Conservation (phyloP, 2,329 filamentous ascomycete genomes). For the Plectosphaerella cucumerina region DNA sequence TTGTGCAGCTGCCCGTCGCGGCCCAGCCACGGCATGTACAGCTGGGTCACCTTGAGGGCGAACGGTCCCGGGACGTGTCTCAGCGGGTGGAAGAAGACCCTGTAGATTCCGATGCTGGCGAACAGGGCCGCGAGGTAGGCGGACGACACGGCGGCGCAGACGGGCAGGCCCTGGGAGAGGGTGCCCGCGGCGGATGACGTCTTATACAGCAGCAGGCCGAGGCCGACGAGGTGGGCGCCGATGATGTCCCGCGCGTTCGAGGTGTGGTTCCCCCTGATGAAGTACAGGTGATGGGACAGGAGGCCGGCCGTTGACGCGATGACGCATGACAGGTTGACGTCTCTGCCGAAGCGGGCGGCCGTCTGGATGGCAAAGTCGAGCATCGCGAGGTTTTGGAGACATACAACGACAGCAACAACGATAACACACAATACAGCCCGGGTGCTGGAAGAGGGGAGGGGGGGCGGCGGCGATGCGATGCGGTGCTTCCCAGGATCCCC, state of each 20-base stretch:
- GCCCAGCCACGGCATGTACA: constrained; percentile 7
- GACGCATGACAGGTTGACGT: neutral
- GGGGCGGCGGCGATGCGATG: neutral
- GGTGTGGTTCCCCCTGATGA: constrained; percentile 3
- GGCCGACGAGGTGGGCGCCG: neutral
- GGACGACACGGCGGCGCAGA: constrained; percentile 1
- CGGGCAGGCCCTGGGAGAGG: neutral
- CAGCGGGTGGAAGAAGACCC: constrained; percentile 13
- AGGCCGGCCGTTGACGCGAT: constrained; percentile 5
- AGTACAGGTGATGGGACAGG: constrained; percentile 9
- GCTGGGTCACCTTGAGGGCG: constrained; percentile 10
- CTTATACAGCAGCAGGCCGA: constrained; percentile 1
- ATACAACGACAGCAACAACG: no score
- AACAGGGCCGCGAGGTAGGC: constrained; percentile 17
- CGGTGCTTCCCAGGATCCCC: neutral
- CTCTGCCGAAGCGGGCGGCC: neutral
- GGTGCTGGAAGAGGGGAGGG: neutral
- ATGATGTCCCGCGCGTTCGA: neutral
- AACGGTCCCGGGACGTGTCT: constrained; percentile 13
- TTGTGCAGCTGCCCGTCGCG: constrained; percentile 7
- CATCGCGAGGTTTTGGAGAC: no score
- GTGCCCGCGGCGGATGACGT: neutral
- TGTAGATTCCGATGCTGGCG: constrained; percentile 14
- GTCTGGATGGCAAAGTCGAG: neutral
- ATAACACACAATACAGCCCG: no score